These are phyloP conservation scores for Eimeria praecox DNA, from an alignment of 169 alveolate genomes.

Conservation along the genomic window DNA sequence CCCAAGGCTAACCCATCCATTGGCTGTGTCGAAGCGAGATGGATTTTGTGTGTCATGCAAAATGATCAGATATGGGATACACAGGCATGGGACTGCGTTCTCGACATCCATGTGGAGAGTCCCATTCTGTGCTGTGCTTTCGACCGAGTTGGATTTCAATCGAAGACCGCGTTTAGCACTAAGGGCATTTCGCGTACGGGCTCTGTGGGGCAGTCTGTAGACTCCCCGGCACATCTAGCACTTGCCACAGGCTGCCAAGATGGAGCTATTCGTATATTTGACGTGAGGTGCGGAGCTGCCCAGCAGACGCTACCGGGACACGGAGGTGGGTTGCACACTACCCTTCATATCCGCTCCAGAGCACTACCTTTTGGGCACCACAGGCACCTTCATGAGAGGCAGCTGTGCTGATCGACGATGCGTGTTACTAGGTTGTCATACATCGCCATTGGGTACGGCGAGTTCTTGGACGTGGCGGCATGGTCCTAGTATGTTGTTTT, in stretches of 20 bases:
- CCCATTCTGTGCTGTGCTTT: constrained; percentile 57
- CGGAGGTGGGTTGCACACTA: constrained; percentile 15
- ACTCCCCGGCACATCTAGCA: constrained; percentile 15
- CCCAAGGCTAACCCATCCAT: background rate
- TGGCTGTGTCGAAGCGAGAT: background rate
- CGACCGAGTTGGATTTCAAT: constrained; percentile 62
- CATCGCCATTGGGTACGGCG: background rate
- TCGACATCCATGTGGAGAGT: constrained; percentile 51
- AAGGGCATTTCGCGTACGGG: background rate
- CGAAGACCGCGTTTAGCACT: constrained; percentile 19
- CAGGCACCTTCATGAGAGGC: background rate
- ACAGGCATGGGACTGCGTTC: constrained; percentile 78
- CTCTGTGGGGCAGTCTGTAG: background rate
- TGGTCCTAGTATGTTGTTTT: background rate
- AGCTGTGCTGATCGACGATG: background rate
- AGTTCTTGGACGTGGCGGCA: background rate
- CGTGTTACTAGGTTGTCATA: background rate
- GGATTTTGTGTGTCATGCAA: background rate
- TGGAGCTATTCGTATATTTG: constrained; percentile 67
- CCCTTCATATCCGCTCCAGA: background rate
- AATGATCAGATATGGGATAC: constrained; percentile 80
- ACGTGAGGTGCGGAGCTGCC: constrained; percentile 73
- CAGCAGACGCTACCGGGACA: constrained; percentile 65
- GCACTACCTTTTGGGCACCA: background rate
- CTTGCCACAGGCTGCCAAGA: constrained; percentile 75